Percentiles rank a stretch among this genome's conserved stretches.
phyloP scores from a whole-genome alignment of 2,329 filamentous ascomycete genomes.

The Sarocladiaceae sp. region DNA sequence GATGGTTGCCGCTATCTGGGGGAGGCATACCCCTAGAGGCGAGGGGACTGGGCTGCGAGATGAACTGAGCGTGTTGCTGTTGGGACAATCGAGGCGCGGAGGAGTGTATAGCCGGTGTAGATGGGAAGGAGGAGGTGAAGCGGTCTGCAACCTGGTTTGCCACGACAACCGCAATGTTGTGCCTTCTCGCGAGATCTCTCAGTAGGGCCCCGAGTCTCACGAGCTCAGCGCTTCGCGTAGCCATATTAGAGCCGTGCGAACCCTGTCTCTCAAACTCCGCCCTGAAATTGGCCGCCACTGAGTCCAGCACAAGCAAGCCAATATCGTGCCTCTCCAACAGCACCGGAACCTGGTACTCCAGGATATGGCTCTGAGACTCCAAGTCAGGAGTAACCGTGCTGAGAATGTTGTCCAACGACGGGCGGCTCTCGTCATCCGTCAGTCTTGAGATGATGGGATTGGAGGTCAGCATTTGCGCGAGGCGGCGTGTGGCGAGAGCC shows the following conservation, averaged over 20 bases:
- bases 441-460: conserved; percentile 53
- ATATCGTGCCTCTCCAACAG: conserved; percentile 69
- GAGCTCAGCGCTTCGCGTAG: conserved; percentile 69
- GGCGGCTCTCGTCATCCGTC: conserved; percentile 22
- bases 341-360: conserved; percentile 86
- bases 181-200: conserved; percentile 64
- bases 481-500: conserved; percentile 71
- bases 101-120: conserved; percentile 10
- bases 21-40: conserved; percentile 16
- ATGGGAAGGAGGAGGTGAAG: conserved; percentile 40
- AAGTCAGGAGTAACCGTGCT: conserved; percentile 82
- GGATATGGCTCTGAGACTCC: conserved; percentile 91
- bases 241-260: conserved; percentile 53
- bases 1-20: conserved; percentile 23
- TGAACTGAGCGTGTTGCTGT: conserved; percentile 17
- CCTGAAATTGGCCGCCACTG: conserved; percentile 90
- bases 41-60: conserved; percentile 24
- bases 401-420: conserved; percentile 70
- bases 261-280: conserved; percentile 70
- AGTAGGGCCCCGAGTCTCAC: conserved; percentile 70
- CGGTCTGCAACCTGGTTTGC: conserved; percentile 94
- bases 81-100: conserved; percentile 15
- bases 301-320: conserved; percentile 82
- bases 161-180: conserved; percentile 79
- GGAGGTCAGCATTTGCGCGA: conserved; percentile 67